Percentiles rank a stretch among this genome's conserved stretches.
Conservation (phyloP, 148 eudicot genomes). For the Drosera capensis region DNA sequence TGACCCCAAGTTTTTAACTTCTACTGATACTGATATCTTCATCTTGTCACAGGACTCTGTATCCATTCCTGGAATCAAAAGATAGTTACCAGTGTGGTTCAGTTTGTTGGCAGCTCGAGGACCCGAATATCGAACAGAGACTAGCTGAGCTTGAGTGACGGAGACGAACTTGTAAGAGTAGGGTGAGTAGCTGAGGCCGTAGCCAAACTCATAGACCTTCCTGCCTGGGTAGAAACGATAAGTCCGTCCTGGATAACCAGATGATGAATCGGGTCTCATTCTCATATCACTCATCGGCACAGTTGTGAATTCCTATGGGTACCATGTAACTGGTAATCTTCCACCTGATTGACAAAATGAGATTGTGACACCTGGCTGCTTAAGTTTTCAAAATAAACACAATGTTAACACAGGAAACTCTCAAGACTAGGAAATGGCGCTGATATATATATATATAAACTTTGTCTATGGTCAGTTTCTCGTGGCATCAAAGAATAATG, state of each 20-base stretch:
- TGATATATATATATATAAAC: no score
- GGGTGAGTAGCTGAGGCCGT: slow-evolving; percentile 62
- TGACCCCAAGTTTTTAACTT: slow-evolving; percentile 32
- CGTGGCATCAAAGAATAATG: no score
- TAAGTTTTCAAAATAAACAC: neutral
- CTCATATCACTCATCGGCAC: slow-evolving; percentile 87
- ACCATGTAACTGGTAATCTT: slow-evolving; percentile 60
- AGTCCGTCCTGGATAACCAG: slow-evolving; percentile 78
- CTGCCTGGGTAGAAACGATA: slow-evolving; percentile 64
- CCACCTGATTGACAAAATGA: slow-evolving; percentile 39
- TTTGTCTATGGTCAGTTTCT: no score
- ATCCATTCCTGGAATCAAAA: slow-evolving; percentile 27
- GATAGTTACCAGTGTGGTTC: slow-evolving; percentile 4
- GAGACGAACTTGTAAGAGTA: slow-evolving; percentile 32
- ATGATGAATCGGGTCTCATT: slow-evolving; percentile 46
- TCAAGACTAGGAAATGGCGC: neutral
- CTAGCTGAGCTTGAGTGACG: slow-evolving; percentile 18
- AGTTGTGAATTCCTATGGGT: slow-evolving; percentile 41
- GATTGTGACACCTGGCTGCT: neutral
- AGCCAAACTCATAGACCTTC: slow-evolving; percentile 57
- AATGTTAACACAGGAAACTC: neutral
- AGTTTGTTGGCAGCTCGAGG: slow-evolving; percentile 5
- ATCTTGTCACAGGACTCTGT: slow-evolving; percentile 17
- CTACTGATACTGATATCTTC: slow-evolving; percentile 30
- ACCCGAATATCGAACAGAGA: slow-evolving; percentile 8